Percentiles rank a stretch among this genome's conserved stretches.
Evolutionary conservation across 371 early-diverging fungal species (phyloP).

Genomic region (Mucor mucedo): DNA sequence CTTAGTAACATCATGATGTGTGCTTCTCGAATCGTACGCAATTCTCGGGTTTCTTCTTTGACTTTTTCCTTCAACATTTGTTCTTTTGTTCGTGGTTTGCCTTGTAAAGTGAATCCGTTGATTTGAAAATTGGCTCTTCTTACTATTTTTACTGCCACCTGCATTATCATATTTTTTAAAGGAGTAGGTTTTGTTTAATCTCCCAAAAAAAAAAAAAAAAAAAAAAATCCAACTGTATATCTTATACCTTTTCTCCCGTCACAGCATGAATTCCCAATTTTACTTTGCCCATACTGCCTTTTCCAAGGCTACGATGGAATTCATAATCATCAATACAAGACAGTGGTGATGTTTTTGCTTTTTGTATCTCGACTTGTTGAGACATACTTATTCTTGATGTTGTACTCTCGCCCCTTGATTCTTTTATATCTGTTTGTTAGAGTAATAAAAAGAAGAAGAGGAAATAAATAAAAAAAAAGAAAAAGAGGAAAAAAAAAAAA

Average conservation of each 20-base stretch:
- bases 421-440: neutral
- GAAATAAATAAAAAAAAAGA: neutral
- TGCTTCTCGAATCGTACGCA: slow-evolving; percentile 88
- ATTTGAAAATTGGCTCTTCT: slow-evolving; percentile 38
- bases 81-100: slow-evolving; percentile 23
- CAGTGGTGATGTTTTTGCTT: slow-evolving; percentile 8
- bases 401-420: neutral
- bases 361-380: slow-evolving; percentile 1
- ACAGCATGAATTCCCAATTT: slow-evolving; percentile 45
- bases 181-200: too few species aligned
- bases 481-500: neutral
- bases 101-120: slow-evolving; percentile 12
- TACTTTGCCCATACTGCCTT: slow-evolving; percentile 50
- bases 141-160: slow-evolving; percentile 52
- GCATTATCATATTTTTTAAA: neutral
- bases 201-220: neutral
- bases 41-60: slow-evolving; percentile 75
- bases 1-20: slow-evolving; percentile 90
- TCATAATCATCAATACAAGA: slow-evolving; percentile 24
- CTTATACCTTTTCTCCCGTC: slow-evolving; percentile 45
- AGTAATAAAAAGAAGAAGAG: neutral
- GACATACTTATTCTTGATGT: slow-evolving; percentile 9
- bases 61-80: slow-evolving; percentile 30
- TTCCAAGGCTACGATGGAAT: slow-evolving; percentile 31
- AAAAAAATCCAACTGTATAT: neutral